Evolutionary conservation across 2,329 filamentous ascomycete genomes (phyloP).

Genomic region (Colletotrichum magnum): DNA sequence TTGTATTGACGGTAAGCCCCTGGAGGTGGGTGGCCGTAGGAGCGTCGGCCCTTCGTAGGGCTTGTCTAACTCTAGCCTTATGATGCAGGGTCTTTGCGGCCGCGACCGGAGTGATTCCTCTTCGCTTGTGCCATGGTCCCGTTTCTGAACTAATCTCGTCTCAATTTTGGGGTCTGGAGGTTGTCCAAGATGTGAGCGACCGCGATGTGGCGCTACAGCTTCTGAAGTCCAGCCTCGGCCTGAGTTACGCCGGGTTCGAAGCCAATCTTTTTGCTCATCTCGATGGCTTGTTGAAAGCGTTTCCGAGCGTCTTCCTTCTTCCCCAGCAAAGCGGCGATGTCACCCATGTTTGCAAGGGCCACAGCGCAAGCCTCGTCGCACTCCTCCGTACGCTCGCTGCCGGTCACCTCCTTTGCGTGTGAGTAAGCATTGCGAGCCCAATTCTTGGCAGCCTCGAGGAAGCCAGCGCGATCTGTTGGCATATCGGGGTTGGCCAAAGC

Average conservation of each 20-base stretch:
- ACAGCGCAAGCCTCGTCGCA: slow-evolving; percentile 88
- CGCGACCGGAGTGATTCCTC: neutral
- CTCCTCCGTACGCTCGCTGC: slow-evolving; percentile 78
- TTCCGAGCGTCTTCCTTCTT: slow-evolving; percentile 74
- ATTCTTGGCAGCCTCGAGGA: slow-evolving; percentile 78
- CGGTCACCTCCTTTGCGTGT: slow-evolving; percentile 75
- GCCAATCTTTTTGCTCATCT: slow-evolving; percentile 68
- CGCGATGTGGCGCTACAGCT: slow-evolving; percentile 19
- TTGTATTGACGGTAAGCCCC: slow-evolving; percentile 1
- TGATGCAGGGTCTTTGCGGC: slow-evolving; percentile 33
- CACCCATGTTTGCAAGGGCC: slow-evolving; percentile 88
- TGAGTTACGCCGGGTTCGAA: slow-evolving; percentile 67
- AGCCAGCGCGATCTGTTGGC: slow-evolving; percentile 67
- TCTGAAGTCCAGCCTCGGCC: slow-evolving; percentile 64
- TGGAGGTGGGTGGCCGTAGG: neutral
- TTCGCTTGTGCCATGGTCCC: neutral
- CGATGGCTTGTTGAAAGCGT: slow-evolving; percentile 78
- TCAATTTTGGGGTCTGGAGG: neutral
- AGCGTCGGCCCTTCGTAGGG: neutral
- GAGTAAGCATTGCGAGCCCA: slow-evolving; percentile 86
- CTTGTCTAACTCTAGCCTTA: slow-evolving; percentile 30
- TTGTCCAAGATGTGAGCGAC: neutral
- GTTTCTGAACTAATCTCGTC: neutral
- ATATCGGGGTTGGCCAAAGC: slow-evolving; percentile 43
- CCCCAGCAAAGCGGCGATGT: slow-evolving; percentile 83